Conservation (phyloP, 2,329 filamentous ascomycete genomes). For the Diaporthe sp. region DNA sequence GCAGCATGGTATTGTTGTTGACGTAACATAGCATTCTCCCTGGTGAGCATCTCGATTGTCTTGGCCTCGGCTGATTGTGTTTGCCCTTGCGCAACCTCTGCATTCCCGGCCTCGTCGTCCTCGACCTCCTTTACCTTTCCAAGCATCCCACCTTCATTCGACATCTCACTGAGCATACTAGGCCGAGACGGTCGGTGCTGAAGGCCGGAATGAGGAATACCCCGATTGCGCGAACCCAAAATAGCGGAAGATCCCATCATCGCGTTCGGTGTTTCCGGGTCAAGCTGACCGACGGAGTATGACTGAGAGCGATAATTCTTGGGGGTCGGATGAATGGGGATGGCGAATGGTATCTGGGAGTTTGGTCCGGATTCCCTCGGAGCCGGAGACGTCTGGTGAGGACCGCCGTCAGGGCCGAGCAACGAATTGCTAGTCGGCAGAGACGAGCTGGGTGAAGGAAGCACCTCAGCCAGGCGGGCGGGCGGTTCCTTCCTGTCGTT, state of each 20-base stretch:
- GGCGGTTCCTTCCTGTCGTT: conserved; percentile 82
- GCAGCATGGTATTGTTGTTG: conserved; percentile 67
- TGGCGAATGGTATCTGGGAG: conserved; percentile 84
- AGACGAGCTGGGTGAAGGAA: conserved; percentile 79
- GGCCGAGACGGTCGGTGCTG: conserved; percentile 86
- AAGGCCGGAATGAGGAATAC: conserved; percentile 73
- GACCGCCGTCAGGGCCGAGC: conserved; percentile 59
- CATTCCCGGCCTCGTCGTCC: conserved; percentile 70
- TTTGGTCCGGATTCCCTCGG: conserved; percentile 67
- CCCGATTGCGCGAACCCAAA: conserved; percentile 63
- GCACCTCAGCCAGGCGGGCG: conserved; percentile 78
- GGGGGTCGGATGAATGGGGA: conserved; percentile 88
- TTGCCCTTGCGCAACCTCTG: conserved; percentile 50
- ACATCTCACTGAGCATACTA: conserved; percentile 81
- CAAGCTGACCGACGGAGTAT: conserved; percentile 93
- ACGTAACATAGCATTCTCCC: conserved; percentile 73
- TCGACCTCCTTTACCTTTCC: conserved; percentile 79
- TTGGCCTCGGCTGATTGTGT: conserved; percentile 70
- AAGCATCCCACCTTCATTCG: conserved; percentile 71
- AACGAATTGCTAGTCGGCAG: conserved; percentile 62
- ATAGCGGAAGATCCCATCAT: conserved; percentile 61
- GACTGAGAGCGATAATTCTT: conserved; percentile 97
- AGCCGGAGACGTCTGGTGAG: conserved; percentile 63
- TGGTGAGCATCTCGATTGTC: conserved; percentile 72
- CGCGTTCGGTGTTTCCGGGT: conserved; percentile 69